Evolutionary conservation across 108 stramenopile genomes (phyloP).

Genomic region (Bacterosira constricta): DNA sequence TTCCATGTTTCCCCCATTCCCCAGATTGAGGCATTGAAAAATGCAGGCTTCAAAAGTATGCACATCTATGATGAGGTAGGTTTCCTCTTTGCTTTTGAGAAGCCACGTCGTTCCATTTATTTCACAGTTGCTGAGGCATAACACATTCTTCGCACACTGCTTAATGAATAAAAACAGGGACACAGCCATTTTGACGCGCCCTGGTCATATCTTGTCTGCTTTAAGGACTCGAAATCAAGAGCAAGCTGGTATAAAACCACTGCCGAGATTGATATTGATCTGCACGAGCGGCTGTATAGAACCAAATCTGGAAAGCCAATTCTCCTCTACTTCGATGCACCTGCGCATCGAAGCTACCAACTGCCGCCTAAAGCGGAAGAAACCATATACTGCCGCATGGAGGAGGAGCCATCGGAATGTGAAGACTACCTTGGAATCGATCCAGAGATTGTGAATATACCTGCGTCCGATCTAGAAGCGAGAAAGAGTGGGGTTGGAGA

Average conservation of each 20-base stretch:
- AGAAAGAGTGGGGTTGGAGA: slow-evolving; percentile 30
- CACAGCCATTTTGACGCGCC: slow-evolving; percentile 20
- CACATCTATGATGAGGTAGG: slow-evolving; percentile 42
- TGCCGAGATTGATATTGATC: slow-evolving; percentile 20
- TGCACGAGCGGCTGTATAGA: slow-evolving; percentile 18
- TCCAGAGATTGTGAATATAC: slow-evolving; percentile 33
- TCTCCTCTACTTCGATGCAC: slow-evolving; percentile 24
- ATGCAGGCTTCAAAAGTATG: slow-evolving; percentile 38
- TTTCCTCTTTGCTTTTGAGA: background rate
- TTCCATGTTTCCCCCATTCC: background rate
- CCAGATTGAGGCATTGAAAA: slow-evolving; percentile 8
- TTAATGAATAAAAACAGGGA: background rate
- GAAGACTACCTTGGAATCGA: slow-evolving; percentile 5
- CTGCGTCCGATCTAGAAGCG: slow-evolving; percentile 28
- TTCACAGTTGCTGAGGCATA: no score
- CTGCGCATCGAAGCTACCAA: slow-evolving; percentile 34
- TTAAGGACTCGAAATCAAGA: slow-evolving; percentile 23
- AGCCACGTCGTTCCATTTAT: background rate
- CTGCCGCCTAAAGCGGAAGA: slow-evolving; percentile 24
- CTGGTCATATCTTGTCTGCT: slow-evolving; percentile 39
- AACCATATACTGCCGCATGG: slow-evolving; percentile 18
- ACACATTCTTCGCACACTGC: background rate
- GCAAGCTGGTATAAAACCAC: slow-evolving; percentile 30
- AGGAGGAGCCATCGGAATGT: background rate
- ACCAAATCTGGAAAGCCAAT: slow-evolving; percentile 31